Percentiles rank a stretch among this genome's conserved stretches.
These are phyloP conservation scores for Cubamyces lactineus DNA, from an alignment of 768 basidiomycete genomes.

Conservation along the genomic window DNA sequence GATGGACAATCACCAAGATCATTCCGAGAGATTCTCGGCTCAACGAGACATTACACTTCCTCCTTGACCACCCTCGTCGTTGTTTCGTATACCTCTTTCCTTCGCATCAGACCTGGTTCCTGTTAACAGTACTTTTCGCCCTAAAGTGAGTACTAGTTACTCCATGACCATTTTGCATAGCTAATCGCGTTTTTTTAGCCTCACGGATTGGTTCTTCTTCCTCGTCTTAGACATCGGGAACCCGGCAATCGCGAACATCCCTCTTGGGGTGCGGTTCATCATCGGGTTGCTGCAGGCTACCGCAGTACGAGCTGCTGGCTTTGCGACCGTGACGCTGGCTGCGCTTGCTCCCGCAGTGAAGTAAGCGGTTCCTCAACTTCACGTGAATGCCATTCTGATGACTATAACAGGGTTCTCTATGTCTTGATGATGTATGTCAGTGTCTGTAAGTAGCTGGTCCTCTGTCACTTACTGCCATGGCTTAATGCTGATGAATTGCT, in stretches of 20 bases:
- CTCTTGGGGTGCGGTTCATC: conserved; percentile 68
- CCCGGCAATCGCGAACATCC: conserved; percentile 64
- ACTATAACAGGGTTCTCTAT: conserved; percentile 70
- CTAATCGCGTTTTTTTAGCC: conserved; percentile 40
- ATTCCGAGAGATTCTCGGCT: conserved; percentile 61
- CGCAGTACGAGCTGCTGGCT: conserved; percentile 87
- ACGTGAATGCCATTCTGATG: conserved; percentile 13
- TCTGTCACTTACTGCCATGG: conserved; percentile 9
- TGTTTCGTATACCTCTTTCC: conserved; percentile 93
- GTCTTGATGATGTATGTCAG: conserved; percentile 95
- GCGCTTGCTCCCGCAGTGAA: conserved; percentile 88
- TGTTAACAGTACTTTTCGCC: conserved; percentile 65
- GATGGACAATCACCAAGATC: conserved; percentile 73
- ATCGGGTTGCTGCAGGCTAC: conserved; percentile 79
- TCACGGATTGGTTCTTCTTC: conserved; percentile 89
- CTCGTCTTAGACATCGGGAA: conserved; percentile 87
- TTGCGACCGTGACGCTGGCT: conserved; percentile 71
- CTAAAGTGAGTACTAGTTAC: conserved; percentile 71
- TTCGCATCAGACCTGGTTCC: conserved; percentile 92
- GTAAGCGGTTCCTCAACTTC: conserved; percentile 42
- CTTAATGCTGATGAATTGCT: conserved; percentile 9
- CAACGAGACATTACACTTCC: conserved; percentile 83
- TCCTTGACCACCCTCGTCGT: conserved; percentile 92
- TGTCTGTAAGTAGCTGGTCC: conserved; percentile 57
- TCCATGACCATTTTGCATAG: neutral